These are phyloP conservation scores for Ilyonectria mors-panacis DNA, from an alignment of 2,329 filamentous ascomycete species.

Conservation along the genomic window DNA sequence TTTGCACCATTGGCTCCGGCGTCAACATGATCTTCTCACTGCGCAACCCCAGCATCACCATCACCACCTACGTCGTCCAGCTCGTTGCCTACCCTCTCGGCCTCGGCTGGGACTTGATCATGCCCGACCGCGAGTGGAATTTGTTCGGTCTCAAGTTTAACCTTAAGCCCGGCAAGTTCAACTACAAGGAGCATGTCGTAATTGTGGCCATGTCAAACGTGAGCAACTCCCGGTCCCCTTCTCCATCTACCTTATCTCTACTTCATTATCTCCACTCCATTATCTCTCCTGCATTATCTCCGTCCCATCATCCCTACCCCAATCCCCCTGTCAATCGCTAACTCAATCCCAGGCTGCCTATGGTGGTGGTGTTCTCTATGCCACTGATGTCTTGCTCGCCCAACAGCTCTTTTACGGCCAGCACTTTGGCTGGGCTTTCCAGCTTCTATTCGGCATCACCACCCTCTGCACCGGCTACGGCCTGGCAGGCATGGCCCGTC, in stretches of 20 bases:
- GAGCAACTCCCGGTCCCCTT: conserved; percentile 46
- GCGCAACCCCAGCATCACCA: conserved; percentile 71
- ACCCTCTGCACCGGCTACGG: conserved; percentile 72
- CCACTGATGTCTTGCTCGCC: conserved; percentile 64
- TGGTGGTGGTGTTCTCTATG: conserved; percentile 70
- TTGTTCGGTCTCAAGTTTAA: conserved; percentile 69
- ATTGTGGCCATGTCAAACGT: conserved; percentile 77
- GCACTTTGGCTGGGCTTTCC: conserved; percentile 68
- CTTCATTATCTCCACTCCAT: background rate
- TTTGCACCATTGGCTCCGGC: conserved; percentile 74
- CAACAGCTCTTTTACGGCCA: conserved; percentile 72
- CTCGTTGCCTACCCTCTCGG: conserved; percentile 74
- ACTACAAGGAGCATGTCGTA: conserved; percentile 74
- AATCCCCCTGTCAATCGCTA: conserved; percentile 33
- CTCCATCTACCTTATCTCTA: background rate
- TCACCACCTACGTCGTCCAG: conserved; percentile 75
- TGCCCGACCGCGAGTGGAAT: conserved; percentile 67
- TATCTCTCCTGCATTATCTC: background rate
- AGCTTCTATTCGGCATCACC: conserved; percentile 68
- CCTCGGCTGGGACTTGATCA: conserved; percentile 67
- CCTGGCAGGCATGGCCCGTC: conserved; percentile 67
- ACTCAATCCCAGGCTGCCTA: conserved; percentile 63
- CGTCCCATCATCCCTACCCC: background rate
- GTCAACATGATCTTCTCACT: conserved; percentile 74
- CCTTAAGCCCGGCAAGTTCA: conserved; percentile 70